These are phyloP conservation scores for Penicillium arizonense DNA, from an alignment of 495 filamentous ascomycete genomes.

Conservation along the genomic window DNA sequence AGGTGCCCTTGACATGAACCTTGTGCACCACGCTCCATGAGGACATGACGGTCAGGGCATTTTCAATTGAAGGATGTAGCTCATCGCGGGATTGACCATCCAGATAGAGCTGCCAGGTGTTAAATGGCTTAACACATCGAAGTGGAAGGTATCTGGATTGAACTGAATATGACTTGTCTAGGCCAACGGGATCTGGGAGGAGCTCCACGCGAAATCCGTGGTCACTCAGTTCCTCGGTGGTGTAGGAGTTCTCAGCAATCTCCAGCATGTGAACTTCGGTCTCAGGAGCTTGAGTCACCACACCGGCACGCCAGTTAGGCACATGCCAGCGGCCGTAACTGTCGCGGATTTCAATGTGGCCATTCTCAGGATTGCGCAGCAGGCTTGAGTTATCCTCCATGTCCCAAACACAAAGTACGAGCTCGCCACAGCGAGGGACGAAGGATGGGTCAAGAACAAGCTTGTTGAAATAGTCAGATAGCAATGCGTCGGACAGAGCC, in stretches of 20 bases:
- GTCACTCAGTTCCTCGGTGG: constrained; percentile 43
- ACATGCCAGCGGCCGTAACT: constrained; percentile 20
- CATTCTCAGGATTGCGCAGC: constrained; percentile 25
- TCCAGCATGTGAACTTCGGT: constrained; percentile 43
- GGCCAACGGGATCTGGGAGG: constrained; percentile 46
- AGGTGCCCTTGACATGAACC: constrained; percentile 49
- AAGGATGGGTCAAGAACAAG: constrained; percentile 47
- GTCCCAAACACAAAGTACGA: constrained; percentile 52
- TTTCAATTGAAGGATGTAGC: constrained; percentile 53
- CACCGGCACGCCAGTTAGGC: constrained; percentile 57
- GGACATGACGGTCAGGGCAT: constrained; percentile 53
- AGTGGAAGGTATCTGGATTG: constrained; percentile 55
- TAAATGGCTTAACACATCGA: constrained; percentile 54
- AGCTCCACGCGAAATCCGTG: constrained; percentile 61
- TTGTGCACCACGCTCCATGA: constrained; percentile 52
- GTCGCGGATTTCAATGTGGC: constrained; percentile 34
- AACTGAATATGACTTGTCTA: constrained; percentile 49
- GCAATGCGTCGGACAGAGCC: constrained; percentile 40
- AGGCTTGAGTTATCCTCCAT: constrained; percentile 35
- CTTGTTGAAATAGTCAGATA: constrained; percentile 33
- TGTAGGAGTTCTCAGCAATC: constrained; percentile 34
- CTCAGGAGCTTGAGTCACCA: constrained; percentile 49
- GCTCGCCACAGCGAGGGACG: constrained; percentile 54
- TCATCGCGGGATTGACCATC: constrained; percentile 31
- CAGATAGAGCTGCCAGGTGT: constrained; percentile 48